Percentiles rank a stretch among this genome's conserved stretches.
These are phyloP conservation scores for Pyrrhoderma lamaoense DNA, from an alignment of 1,284 basidiomycete species.

Conservation along the genomic window DNA sequence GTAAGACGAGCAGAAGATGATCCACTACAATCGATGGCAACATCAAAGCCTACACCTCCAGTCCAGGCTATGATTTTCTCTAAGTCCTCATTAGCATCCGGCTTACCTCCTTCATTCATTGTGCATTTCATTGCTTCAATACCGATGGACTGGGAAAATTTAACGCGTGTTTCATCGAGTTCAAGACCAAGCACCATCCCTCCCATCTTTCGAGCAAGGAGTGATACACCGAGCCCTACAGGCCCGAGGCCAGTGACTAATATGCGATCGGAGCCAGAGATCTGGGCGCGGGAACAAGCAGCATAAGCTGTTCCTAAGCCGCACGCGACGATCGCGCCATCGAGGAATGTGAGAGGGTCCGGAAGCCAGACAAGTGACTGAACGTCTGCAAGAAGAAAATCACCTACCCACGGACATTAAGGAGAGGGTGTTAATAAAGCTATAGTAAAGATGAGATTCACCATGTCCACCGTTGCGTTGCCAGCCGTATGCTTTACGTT, in stretches of 20 bases:
- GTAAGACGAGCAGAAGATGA: slow-evolving; percentile 11
- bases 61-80: slow-evolving; percentile 6
- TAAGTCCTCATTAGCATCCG: slow-evolving; percentile 5
- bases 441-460: neutral
- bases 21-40: slow-evolving; percentile 17
- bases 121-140: slow-evolving; percentile 10
- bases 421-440: no score
- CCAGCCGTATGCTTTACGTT: slow-evolving; percentile 16
- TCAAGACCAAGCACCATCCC: slow-evolving; percentile 17
- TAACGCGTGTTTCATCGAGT: slow-evolving; percentile 14
- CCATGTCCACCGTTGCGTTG: slow-evolving; percentile 18
- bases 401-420: slow-evolving; percentile 5
- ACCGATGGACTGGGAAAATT: slow-evolving; percentile 10
- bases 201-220: slow-evolving; percentile 15
- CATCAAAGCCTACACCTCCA: slow-evolving; percentile 8
- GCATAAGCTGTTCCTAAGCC: slow-evolving; percentile 17
- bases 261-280: slow-evolving; percentile 15
- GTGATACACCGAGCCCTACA: slow-evolving; percentile 15
- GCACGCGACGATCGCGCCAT: slow-evolving; percentile 17
- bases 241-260: slow-evolving; percentile 17
- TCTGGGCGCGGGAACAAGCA: slow-evolving; percentile 11
- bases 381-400: slow-evolving; percentile 14
- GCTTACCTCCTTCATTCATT: neutral
- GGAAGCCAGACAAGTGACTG: slow-evolving; percentile 16
- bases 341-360: slow-evolving; percentile 15